phyloP scores from a whole-genome alignment of 1,284 basidiomycete genomes.

The Pterulicium gracile region DNA sequence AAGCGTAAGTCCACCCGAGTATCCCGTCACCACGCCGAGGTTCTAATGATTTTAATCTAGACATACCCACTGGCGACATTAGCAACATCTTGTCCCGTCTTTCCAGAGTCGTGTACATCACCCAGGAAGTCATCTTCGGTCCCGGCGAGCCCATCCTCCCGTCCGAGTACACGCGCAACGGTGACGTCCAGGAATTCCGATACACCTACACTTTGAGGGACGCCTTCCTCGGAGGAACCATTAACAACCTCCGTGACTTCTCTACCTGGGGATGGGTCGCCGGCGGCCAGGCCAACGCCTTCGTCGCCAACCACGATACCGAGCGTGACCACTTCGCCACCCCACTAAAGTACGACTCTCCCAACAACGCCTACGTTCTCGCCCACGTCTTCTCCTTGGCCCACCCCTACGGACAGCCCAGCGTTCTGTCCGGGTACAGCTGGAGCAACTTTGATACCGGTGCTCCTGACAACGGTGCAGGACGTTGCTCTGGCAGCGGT shows the following conservation, averaged over 20 bases:
- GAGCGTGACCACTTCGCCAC: constrained; percentile 20
- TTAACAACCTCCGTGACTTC: constrained; percentile 14
- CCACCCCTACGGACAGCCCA: constrained; percentile 29
- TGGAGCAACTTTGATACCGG: constrained; percentile 37
- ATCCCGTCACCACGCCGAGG: neutral
- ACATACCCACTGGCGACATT: neutral
- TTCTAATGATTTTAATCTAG: neutral
- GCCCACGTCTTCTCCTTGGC: constrained; percentile 26
- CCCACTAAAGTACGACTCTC: constrained; percentile 22
- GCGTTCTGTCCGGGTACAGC: constrained; percentile 25
- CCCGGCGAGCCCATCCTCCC: constrained; percentile 8
- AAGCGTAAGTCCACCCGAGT: constrained; percentile 37
- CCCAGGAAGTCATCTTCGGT: neutral
- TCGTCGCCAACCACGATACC: constrained; percentile 29
- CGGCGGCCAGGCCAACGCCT: constrained; percentile 22
- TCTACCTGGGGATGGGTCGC: constrained; percentile 17
- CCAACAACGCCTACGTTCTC: constrained; percentile 24
- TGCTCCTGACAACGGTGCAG: constrained; percentile 43
- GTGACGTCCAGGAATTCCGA: constrained; percentile 23
- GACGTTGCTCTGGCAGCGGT: constrained; percentile 42
- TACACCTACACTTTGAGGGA: constrained; percentile 18
- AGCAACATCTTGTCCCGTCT: neutral
- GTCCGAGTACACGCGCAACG: constrained; percentile 16
- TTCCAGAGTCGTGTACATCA: neutral
- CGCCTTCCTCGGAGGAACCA: constrained; percentile 17